Evolutionary conservation across 306 rosid species (phyloP), one percentile per base, ranked within the genome.

Genomic region (Dryas octopetala): DNA sequence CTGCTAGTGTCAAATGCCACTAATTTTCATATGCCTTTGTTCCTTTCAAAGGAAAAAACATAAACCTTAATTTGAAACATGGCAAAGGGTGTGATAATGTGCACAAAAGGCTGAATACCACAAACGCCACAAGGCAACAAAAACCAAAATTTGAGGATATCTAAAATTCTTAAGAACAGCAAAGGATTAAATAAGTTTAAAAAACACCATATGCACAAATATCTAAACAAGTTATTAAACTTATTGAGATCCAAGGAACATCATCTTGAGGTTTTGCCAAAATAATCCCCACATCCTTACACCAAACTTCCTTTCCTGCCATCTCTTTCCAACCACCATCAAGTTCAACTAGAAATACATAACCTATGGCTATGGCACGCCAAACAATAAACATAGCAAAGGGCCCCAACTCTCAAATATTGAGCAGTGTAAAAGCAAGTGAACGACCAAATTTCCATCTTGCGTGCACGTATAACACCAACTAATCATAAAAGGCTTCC

Each of bases 321-420:
- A 66, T 46, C 41, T 17, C 70, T 66, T 28, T 11, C 54, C 55
- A 47, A 66, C 71, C 71, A 47, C 57, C 43, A 46, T 48, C 23
- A 66, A 66, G 26, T 45, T 23, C 43, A 66, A 19, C 71, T 54
- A 66, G 41, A 66, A 47, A 44, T 65, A 67, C 40, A 47, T 6
- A 11, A 48, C 55, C 2, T 46, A 67, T 41, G 71, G 71, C 16
- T 46, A 67, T 41, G 71, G 57, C 16, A 67, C n/a, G 15, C 53
- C 49, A 48, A 65, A 66, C 54, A 46, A 12, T 11, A n/a, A 64
- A 44, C 53, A 45, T 7, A 45, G 52, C 53, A 44, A 46, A 9
- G 51, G 51, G 9, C 41, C 38, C 16, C 52, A 44, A 45, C 26
- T 48, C 50, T 43, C 16, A 45, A 47, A 48, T 0, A 26, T 7